Conservation (phyloP, 371 early-diverging fungal genomes). For the Sporodiniella umbellata region DNA sequence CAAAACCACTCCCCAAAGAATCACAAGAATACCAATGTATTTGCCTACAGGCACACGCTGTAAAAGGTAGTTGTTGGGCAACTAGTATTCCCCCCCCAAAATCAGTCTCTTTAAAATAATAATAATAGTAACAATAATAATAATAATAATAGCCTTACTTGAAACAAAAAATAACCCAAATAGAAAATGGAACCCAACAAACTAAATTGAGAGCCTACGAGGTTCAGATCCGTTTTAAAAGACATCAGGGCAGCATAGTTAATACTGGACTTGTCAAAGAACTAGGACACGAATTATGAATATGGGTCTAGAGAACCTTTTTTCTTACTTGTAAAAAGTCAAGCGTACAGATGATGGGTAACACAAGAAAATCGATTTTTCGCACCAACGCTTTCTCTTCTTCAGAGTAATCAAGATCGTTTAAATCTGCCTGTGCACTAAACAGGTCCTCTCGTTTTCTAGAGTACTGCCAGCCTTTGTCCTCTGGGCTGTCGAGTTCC, state of each 20-base stretch:
- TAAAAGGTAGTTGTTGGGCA: slow-evolving; percentile 36
- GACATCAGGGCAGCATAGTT: slow-evolving; percentile 17
- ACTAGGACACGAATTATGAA: too few species aligned
- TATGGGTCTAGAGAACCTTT: neutral
- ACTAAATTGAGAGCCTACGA: slow-evolving; percentile 13
- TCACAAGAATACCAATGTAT: slow-evolving; percentile 28
- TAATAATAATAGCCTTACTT: slow-evolving; percentile 16
- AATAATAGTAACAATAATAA: neutral
- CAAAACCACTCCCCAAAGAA: slow-evolving; percentile 27
- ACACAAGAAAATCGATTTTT: slow-evolving; percentile 31
- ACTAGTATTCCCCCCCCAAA: too few species aligned
- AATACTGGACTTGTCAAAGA: slow-evolving; percentile 21
- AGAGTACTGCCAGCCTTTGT: slow-evolving; percentile 17
- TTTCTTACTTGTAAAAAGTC: slow-evolving; percentile 33
- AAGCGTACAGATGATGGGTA: slow-evolving; percentile 36
- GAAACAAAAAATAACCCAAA: slow-evolving; percentile 32
- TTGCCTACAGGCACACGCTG: slow-evolving; percentile 29
- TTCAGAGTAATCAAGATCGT: slow-evolving; percentile 20
- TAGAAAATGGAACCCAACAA: slow-evolving; percentile 22
- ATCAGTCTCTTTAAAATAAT: neutral
- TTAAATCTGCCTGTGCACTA: slow-evolving; percentile 3
- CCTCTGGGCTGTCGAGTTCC: slow-evolving; percentile 1
- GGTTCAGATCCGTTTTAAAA: slow-evolving; percentile 10
- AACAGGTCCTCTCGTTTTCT: slow-evolving; percentile 22
- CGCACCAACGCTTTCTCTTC: slow-evolving; percentile 36